Percentiles rank a stretch among this genome's conserved stretches.
These are phyloP conservation scores for Neoarthrinium moseri DNA, from an alignment of 2,329 filamentous ascomycete genomes.

Conservation along the genomic window DNA sequence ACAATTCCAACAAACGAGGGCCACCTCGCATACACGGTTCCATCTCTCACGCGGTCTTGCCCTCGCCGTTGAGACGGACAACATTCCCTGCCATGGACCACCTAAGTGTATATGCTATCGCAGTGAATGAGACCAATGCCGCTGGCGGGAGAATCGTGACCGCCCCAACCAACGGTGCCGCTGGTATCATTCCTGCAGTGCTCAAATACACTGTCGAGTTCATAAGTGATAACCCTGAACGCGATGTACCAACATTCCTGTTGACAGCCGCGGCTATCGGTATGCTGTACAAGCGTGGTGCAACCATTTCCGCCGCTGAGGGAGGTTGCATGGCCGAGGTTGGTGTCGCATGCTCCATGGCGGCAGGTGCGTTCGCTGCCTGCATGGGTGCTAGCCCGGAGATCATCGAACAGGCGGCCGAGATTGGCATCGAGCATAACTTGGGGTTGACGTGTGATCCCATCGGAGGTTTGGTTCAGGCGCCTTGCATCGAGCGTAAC, in stretches of 20 bases:
- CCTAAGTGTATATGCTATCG: conserved; percentile 48
- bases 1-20: conserved; percentile 23
- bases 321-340: conserved; percentile 55
- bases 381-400: conserved; percentile 51
- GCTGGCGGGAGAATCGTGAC: conserved; percentile 50
- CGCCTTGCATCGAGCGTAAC: conserved; percentile 51
- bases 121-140: conserved; percentile 53
- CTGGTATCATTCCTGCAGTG: conserved; percentile 49
- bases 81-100: conserved; percentile 51
- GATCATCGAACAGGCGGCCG: conserved; percentile 49
- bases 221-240: conserved; percentile 47
- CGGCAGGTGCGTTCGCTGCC: conserved; percentile 47
- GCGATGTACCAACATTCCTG: conserved; percentile 47
- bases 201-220: conserved; percentile 51
- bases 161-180: conserved; percentile 49
- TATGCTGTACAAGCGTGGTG: conserved; percentile 53
- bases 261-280: conserved; percentile 49
- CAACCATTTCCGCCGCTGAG: conserved; percentile 50
- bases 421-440: conserved; percentile 53
- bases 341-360: conserved; percentile 51
- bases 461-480: conserved; percentile 49
- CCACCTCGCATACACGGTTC: conserved; percentile 44
- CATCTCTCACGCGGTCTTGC: conserved; percentile 43
- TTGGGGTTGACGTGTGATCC: conserved; percentile 50
- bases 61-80: conserved; percentile 43